phyloP scores from a whole-genome alignment of 192 early-diverging fungal genomes.

The Globomyces pollinis-pini region DNA sequence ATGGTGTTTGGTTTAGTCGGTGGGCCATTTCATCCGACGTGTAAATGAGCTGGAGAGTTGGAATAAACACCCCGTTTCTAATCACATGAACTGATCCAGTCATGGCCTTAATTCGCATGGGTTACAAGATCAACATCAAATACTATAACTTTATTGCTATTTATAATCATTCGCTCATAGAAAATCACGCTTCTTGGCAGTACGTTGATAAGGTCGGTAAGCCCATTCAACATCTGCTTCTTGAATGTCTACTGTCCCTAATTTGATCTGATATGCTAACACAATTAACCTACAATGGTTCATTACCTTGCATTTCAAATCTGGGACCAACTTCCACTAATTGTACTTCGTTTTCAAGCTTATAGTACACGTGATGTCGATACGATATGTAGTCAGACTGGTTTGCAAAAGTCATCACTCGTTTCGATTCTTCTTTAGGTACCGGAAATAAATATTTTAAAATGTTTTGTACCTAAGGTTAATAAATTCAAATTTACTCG shows the following conservation, averaged over 20 bases:
- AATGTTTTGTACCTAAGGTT: constrained; percentile 64
- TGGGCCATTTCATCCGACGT: too few relatives aligned
- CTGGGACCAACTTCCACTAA: constrained; percentile 95
- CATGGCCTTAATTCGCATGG: too few relatives aligned
- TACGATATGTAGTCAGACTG: constrained; percentile 95
- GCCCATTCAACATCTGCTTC: constrained; percentile 98
- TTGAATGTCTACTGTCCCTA: constrained; percentile 88
- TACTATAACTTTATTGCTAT: too few relatives aligned
- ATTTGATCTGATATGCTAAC: constrained; percentile 87
- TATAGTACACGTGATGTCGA: constrained; percentile 94
- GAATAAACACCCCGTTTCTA: too few relatives aligned
- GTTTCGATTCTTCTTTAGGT: constrained; percentile 90
- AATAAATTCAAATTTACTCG: constrained; percentile 50
- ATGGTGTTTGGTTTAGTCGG: too few relatives aligned
- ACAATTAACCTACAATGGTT: background rate
- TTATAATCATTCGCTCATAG: constrained; percentile 11
- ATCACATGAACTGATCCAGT: too few relatives aligned
- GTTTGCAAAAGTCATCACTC: constrained; percentile 97
- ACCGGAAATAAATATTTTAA: constrained; percentile 96
- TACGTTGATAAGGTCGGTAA: constrained; percentile 69
- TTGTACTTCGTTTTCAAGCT: constrained; percentile 84
- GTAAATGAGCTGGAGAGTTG: too few relatives aligned
- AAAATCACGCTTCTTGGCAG: constrained; percentile 32
- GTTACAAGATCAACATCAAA: too few relatives aligned
- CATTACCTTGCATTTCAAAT: constrained; percentile 89